Evolutionary conservation across 352 stramenopile genomes (phyloP), one percentile per base, ranked within the genome.

Genomic region (Hyaloperonospora brassicae): DNA sequence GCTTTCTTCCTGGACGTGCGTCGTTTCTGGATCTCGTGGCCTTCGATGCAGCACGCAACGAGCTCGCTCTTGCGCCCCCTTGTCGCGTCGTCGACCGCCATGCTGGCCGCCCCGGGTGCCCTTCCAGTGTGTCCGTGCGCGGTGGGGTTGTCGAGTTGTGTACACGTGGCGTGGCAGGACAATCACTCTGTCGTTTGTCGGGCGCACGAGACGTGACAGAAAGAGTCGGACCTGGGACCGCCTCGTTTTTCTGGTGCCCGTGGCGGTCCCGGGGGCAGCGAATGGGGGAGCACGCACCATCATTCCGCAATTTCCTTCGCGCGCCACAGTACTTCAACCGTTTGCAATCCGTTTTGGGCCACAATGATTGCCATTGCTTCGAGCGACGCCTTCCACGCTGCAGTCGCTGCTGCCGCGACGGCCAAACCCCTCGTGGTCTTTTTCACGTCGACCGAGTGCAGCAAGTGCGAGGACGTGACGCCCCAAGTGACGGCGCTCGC

Each of bases 401-500:
- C 64, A 2, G 65, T 77, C 11, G 50, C 58, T 14, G 58, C 60
- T 14, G 58, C 60, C 35, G 54, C 62, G 9, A 57, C 45, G 13
- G 48, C 66, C n/a, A 73, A 70, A 55, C 39, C 72, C 21, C 51
- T 72, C 10, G 67, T 86, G 25, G 75, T 61, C 25, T 77, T 54
- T 25, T 86, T 86, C 66, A 75, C 71, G 14, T 73, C 80, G n/a
- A 68, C 73, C 3, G 87, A 72, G 76, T 87, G 73, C 58, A 72
- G 72, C 47, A 68, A 65, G 61, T 86, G 80, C 74, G 84, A 86
- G 50, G 52, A 74, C 45, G 72, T 90, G 47, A 70, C 66, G 22
- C 72, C 77, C 0, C 70, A 75, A 30, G 60, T 90, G 25, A 57
- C 64, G 36, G 61, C 65, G 59, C 70, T 90, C 41, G 67, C 70